phyloP scores from a whole-genome alignment of 2,329 filamentous ascomycete species.

The Monilinia fructigena region DNA sequence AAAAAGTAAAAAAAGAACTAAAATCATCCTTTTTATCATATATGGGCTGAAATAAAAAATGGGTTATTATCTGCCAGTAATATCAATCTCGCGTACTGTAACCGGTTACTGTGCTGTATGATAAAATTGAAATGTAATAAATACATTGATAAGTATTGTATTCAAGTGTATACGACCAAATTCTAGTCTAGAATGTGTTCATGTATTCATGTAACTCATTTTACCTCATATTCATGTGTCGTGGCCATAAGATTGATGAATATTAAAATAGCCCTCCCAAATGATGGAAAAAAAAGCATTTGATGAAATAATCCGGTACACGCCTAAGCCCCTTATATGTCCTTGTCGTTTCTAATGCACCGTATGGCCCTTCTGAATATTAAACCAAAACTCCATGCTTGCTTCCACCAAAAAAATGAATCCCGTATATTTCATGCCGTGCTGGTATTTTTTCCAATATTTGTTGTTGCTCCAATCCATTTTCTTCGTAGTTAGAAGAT shows the following conservation, averaged over 20 bases:
- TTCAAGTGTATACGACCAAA: not conserved
- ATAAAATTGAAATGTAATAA: not conserved
- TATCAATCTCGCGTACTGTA: too few species aligned
- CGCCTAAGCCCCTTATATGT: not conserved
- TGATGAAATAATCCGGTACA: not conserved
- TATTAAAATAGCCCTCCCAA: not conserved
- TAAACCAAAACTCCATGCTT: constrained; percentile 8
- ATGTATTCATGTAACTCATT: not conserved
- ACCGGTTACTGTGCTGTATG: not conserved
- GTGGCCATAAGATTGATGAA: not conserved
- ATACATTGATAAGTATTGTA: not conserved
- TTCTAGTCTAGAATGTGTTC: not conserved
- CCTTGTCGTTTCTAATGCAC: constrained; percentile 8
- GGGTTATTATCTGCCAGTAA: not conserved
- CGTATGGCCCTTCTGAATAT: not conserved
- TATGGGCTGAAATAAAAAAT: too few species aligned
- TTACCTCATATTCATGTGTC: not conserved
- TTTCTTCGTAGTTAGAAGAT: not conserved
- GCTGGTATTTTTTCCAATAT: not conserved
- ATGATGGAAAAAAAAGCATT: not conserved
- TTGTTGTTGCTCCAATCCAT: not conserved
- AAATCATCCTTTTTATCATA: not conserved
- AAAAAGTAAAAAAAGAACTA: too few species aligned
- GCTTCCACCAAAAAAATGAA: not conserved
- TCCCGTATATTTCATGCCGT: not conserved